Conservation (phyloP, 2,329 filamentous ascomycete species). For the Pseudogymnoascus sp. region DNA sequence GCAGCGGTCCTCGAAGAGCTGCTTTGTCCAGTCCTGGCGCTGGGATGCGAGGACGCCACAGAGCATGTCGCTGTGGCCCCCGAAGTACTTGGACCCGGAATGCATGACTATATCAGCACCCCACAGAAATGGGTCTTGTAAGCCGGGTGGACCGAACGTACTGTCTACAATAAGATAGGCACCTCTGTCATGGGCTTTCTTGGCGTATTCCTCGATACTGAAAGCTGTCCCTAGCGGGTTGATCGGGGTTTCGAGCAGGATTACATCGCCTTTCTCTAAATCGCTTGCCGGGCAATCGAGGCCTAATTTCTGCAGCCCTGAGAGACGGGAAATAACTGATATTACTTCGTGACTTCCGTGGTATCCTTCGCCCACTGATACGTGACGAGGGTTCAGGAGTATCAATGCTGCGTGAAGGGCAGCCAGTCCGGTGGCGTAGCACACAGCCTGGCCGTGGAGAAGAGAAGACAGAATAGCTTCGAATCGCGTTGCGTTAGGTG, state of each 20-base stretch:
- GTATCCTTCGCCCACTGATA: slow-evolving; percentile 80
- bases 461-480: slow-evolving; percentile 74
- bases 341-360: slow-evolving; percentile 91
- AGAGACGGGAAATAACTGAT: slow-evolving; percentile 64
- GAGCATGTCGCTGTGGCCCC: slow-evolving; percentile 88
- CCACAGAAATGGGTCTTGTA: slow-evolving; percentile 75
- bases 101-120: slow-evolving; percentile 89
- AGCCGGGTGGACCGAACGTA: slow-evolving; percentile 84
- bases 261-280: slow-evolving; percentile 69
- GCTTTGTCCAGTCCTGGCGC: slow-evolving; percentile 51
- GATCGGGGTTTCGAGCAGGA: slow-evolving; percentile 88
- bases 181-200: slow-evolving; percentile 62
- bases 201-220: slow-evolving; percentile 63
- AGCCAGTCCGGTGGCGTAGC: slow-evolving; percentile 77
- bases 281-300: slow-evolving; percentile 61
- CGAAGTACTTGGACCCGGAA: slow-evolving; percentile 90
- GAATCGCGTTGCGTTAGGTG: slow-evolving; percentile 75
- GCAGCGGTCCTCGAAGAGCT: slow-evolving; percentile 62
- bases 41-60: slow-evolving; percentile 72
- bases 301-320: slow-evolving; percentile 63
- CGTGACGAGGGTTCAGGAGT: slow-evolving; percentile 72
- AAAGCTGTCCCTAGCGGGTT: slow-evolving; percentile 83
- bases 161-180: slow-evolving; percentile 81
- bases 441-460: slow-evolving; percentile 61
- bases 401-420: slow-evolving; percentile 84